Evolutionary conservation across 306 rosid species (phyloP).

Genomic region (peach (Prunus persica)): Prunus_persica_NCBIv2 NC_034010.1:27076001-27076500

Average conservation of each 20-base stretch:
- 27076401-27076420: background rate
- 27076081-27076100: constrained; percentile 45
- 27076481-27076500: background rate
- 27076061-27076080: constrained; percentile 25
- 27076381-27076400: background rate
- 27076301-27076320: background rate
- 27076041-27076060: constrained; percentile 47
- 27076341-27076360: background rate
- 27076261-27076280: background rate
- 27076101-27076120: constrained; percentile 81
- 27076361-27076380: background rate
- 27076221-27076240: background rate
- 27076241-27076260: background rate
- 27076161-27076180: constrained; percentile 60
- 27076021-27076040: constrained; percentile 28
- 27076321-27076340: background rate
- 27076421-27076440: background rate
- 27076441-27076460: background rate
- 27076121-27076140: constrained; percentile 91
- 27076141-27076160: constrained; percentile 96
- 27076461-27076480: background rate
- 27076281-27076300: background rate
- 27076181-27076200: too few species aligned
- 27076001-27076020: constrained; percentile 16
- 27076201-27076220: background rate